Evolutionary conservation across 2,329 filamentous ascomycete genomes (phyloP).

Genomic region (Gremmenia infestans): DNA sequence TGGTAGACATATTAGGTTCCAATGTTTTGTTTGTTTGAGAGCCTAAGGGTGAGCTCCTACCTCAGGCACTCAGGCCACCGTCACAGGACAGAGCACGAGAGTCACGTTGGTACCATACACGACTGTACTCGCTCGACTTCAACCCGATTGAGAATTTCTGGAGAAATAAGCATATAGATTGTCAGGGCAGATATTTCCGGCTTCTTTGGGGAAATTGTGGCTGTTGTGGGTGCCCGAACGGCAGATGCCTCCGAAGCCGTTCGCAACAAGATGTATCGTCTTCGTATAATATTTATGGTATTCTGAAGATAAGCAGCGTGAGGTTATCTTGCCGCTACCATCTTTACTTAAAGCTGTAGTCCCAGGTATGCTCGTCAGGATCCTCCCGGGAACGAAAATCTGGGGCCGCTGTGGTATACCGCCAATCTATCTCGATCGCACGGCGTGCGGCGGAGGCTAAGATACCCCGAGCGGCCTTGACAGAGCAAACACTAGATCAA

Average conservation of each 20-base stretch:
- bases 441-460: conserved; percentile 2
- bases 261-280: too few relatives aligned
- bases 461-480: too few relatives aligned
- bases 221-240: conserved; percentile 9
- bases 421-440: conserved; percentile 27
- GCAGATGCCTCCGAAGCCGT: conserved; percentile 1
- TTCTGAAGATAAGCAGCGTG: not conserved
- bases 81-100: too few relatives aligned
- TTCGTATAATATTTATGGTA: too few relatives aligned
- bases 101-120: too few relatives aligned
- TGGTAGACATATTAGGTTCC: too few relatives aligned
- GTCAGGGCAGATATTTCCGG: conserved; percentile 7
- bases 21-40: too few relatives aligned
- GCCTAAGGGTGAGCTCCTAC: too few relatives aligned
- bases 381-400: conserved; percentile 25
- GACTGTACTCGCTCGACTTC: conserved; percentile 46
- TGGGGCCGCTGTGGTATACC: conserved; percentile 26
- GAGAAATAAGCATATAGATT: conserved; percentile 6
- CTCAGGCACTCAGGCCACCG: too few relatives aligned
- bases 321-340: conserved; percentile 20
- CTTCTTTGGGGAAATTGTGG: conserved; percentile 9
- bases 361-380: conserved; percentile 27
- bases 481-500: too few relatives aligned
- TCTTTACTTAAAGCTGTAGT: conserved; percentile 25
- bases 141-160: conserved; percentile 49